Percentiles rank a stretch among this genome's conserved stretches.
These are phyloP conservation scores for Edaphochlamys debaryana DNA, from an alignment of 139 green algal species.

Conservation along the genomic window DNA sequence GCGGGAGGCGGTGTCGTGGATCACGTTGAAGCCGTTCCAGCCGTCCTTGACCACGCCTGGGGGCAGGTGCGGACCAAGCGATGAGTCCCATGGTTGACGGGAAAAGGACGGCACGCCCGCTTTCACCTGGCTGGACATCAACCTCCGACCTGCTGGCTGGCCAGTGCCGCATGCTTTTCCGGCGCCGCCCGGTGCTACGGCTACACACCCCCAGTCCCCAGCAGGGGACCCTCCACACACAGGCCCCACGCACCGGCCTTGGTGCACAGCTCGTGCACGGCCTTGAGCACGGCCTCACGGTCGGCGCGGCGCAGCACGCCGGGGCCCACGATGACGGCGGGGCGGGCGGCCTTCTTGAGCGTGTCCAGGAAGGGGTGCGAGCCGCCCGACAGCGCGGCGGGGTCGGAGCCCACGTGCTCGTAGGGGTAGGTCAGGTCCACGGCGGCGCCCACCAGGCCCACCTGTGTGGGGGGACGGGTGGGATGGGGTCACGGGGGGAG, in stretches of 20 bases:
- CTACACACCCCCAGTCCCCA: no score
- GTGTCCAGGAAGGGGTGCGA: constrained; percentile 64
- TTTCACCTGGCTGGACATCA: no score
- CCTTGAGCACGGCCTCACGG: constrained; percentile 79
- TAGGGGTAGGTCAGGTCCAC: constrained; percentile 95
- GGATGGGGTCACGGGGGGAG: no score
- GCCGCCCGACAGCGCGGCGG: constrained; percentile 66
- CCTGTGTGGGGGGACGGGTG: constrained; percentile 38
- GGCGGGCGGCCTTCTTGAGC: constrained; percentile 82
- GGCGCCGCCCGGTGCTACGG: no score
- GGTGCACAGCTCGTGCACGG: constrained; percentile 72
- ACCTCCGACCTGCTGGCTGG: no score
- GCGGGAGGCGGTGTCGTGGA: constrained; percentile 90
- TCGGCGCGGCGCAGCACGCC: constrained; percentile 86
- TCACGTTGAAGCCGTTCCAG: constrained; percentile 98
- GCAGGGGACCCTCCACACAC: no score
- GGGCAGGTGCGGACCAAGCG: background rate
- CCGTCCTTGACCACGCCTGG: constrained; percentile 82
- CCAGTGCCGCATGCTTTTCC: no score
- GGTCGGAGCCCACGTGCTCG: constrained; percentile 84
- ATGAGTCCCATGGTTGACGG: no score
- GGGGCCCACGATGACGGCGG: constrained; percentile 91
- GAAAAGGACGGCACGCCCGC: no score
- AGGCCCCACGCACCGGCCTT: constrained; percentile 62
- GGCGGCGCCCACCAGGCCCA: constrained; percentile 81